Evolutionary conservation across 2,329 filamentous ascomycete genomes (phyloP).

Genomic region (Aspergillus tanneri): DNA sequence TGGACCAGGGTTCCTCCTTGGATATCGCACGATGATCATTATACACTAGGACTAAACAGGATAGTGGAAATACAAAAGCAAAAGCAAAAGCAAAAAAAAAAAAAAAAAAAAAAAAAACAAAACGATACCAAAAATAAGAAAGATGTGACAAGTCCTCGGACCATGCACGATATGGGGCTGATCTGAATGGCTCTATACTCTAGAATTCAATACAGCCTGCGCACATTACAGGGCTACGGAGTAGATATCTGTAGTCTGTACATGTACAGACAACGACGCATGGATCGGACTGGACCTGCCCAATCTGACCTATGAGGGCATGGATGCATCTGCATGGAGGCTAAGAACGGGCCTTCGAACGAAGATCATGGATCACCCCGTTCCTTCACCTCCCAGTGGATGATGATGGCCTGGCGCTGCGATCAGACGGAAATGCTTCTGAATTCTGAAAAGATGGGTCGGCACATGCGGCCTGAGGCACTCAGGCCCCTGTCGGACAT

Average conservation of each 20-base stretch:
- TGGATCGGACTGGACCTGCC: not conserved
- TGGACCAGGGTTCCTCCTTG: not conserved
- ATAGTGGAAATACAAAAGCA: no score
- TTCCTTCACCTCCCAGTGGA: not conserved
- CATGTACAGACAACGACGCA: no score
- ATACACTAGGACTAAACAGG: no score
- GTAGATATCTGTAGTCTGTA: no score
- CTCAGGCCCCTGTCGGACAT: not conserved
- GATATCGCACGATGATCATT: no score
- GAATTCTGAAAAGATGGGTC: not conserved
- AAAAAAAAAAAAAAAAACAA: not conserved
- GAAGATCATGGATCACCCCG: not conserved
- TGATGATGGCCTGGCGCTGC: not conserved
- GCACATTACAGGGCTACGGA: not conserved
- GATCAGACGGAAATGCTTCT: not conserved
- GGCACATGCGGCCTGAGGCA: not conserved
- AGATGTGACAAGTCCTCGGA: not conserved
- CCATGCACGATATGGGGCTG: conserved; percentile 3
- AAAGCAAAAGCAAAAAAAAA: not conserved
- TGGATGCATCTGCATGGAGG: not conserved
- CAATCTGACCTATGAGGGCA: not conserved
- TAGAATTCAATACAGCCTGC: not conserved
- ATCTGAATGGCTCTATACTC: not conserved
- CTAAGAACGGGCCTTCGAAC: not conserved
- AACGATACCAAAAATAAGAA: not conserved